Percentiles rank a stretch among this genome's conserved stretches.
These are phyloP conservation scores for Metarhizium brunneum DNA, from an alignment of 2,329 filamentous ascomycete genomes.

Conservation along the genomic window DNA sequence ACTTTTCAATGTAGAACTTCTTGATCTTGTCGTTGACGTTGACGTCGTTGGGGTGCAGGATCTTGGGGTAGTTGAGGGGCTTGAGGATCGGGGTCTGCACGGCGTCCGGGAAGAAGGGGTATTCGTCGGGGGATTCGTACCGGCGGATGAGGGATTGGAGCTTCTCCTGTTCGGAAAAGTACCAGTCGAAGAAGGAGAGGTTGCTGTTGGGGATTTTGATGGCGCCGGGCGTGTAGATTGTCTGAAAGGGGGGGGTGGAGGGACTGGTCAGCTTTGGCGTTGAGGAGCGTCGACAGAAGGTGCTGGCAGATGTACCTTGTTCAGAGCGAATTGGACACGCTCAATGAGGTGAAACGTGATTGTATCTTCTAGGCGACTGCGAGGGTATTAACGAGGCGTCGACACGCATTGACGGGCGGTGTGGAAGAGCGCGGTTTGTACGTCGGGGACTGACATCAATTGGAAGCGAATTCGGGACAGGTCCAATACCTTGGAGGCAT, in stretches of 20 bases:
- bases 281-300: neutral
- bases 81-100: slow-evolving; percentile 76
- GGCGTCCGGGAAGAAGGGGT: slow-evolving; percentile 86
- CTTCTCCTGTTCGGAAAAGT: slow-evolving; percentile 80
- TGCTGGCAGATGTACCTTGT: slow-evolving; percentile 33
- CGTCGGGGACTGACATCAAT: slow-evolving; percentile 57
- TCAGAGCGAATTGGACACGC: slow-evolving; percentile 92
- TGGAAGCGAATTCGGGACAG: slow-evolving; percentile 88
- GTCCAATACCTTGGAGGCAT: slow-evolving; percentile 78
- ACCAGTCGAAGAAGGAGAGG: slow-evolving; percentile 88
- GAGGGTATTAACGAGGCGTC: slow-evolving; percentile 1
- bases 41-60: slow-evolving; percentile 81
- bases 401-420: neutral
- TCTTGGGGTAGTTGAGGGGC: slow-evolving; percentile 76
- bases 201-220: slow-evolving; percentile 63
- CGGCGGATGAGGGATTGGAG: slow-evolving; percentile 89
- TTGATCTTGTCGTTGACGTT: slow-evolving; percentile 87
- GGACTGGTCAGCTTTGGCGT: neutral
- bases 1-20: slow-evolving; percentile 69
- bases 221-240: slow-evolving; percentile 77
- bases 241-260: slow-evolving; percentile 27
- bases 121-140: slow-evolving; percentile 93
- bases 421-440: neutral
- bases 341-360: slow-evolving; percentile 97
- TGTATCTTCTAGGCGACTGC: slow-evolving; percentile 89